Percentiles rank a stretch among this genome's conserved stretches.
phyloP scores from a whole-genome alignment of 805 yeast genomes.

The Limtongia smithiae region DNA sequence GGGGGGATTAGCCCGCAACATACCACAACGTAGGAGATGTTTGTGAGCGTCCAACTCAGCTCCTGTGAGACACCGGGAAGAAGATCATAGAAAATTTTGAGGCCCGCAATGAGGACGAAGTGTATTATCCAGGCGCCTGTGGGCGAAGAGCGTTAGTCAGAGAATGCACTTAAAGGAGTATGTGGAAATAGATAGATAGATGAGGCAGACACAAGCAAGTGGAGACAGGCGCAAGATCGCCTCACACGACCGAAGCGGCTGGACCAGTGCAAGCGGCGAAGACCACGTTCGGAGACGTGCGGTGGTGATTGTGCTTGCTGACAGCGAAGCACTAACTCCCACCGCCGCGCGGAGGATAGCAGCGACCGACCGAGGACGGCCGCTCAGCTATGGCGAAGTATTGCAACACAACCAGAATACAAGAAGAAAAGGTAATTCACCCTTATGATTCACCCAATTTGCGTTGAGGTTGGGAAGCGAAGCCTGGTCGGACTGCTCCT shows the following conservation, averaged over 20 bases:
- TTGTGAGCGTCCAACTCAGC: slow-evolving; percentile 91
- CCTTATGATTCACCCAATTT: slow-evolving; percentile 92
- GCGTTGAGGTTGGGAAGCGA: slow-evolving; percentile 88
- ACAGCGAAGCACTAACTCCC: no score
- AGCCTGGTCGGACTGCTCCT: slow-evolving; percentile 87
- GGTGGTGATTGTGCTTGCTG: no score
- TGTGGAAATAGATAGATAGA: no score
- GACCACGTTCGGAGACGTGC: no score
- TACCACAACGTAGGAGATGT: slow-evolving; percentile 71
- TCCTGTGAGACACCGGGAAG: slow-evolving; percentile 78
- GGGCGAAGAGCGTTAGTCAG: background rate
- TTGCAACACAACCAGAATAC: background rate
- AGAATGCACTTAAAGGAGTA: no score
- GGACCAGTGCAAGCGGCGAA: no score
- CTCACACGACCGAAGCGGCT: no score
- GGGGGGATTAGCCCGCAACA: background rate
- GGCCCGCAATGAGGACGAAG: slow-evolving; percentile 69
- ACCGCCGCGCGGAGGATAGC: no score
- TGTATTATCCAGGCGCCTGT: slow-evolving; percentile 84
- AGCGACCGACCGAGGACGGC: no score
- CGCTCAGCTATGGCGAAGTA: no score
- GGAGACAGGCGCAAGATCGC: no score
- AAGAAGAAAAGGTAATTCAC: slow-evolving; percentile 35
- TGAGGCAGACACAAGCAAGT: no score
- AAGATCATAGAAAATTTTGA: slow-evolving; percentile 73